These are phyloP conservation scores for Kitagawia praeruptora DNA, from an alignment of 129 eudicot genomes.

Conservation along the genomic window DNA sequence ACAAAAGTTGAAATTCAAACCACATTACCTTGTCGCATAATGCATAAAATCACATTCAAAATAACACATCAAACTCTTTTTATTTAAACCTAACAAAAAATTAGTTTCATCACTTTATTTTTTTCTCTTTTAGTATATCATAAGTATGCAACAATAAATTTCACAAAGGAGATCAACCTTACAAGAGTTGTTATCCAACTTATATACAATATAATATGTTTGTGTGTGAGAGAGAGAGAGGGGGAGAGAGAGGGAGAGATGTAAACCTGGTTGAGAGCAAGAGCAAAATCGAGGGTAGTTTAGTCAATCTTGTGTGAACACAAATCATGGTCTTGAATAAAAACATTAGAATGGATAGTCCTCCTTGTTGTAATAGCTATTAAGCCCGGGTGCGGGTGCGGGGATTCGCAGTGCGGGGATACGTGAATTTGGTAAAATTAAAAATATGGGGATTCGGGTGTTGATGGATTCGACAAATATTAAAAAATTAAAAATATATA, in stretches of 20 bases:
- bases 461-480: too few relatives aligned
- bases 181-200: too few relatives aligned
- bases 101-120: neutral
- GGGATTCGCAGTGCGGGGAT: too few relatives aligned
- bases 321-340: conserved; percentile 32
- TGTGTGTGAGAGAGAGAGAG: too few relatives aligned
- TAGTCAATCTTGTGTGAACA: conserved; percentile 33
- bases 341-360: conserved; percentile 14
- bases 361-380: conserved; percentile 18
- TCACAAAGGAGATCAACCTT: neutral
- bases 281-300: conserved; percentile 40
- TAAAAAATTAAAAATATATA: too few relatives aligned
- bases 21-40: neutral
- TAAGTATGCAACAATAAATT: neutral
- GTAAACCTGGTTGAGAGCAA: conserved; percentile 49
- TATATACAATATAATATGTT: too few relatives aligned
- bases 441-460: too few relatives aligned
- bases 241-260: too few relatives aligned
- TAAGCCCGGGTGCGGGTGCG: too few relatives aligned
- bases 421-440: too few relatives aligned
- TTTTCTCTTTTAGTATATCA: neutral
- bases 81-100: neutral
- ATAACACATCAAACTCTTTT: neutral
- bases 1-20: neutral
- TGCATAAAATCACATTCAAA: neutral